Conservation (phyloP, 257 asterid genomes). For the Linaria vulgaris region DNA sequence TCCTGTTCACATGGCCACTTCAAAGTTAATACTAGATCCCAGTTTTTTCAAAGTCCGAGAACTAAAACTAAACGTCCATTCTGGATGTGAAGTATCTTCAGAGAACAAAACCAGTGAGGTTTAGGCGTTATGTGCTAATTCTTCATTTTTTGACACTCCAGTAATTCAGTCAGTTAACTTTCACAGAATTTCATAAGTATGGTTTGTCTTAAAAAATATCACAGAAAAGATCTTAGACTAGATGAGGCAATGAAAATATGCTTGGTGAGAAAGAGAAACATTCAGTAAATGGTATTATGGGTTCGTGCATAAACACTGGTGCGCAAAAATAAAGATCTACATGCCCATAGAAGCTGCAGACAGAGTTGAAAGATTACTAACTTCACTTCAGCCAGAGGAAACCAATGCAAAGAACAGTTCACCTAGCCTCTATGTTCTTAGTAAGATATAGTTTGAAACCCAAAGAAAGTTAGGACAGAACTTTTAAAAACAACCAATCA, state of each 20-base stretch:
- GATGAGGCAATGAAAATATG: not conserved
- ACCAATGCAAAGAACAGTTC: no score
- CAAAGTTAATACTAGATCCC: slow-evolving; percentile 24
- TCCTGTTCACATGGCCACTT: slow-evolving; percentile 52
- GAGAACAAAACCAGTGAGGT: slow-evolving; percentile 13
- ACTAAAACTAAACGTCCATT: not conserved
- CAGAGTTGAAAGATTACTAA: no score
- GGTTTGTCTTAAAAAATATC: not conserved
- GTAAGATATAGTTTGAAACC: slow-evolving; percentile 1
- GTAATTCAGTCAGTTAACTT: not conserved
- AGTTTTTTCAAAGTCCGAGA: slow-evolving; percentile 4
- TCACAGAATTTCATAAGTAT: not conserved
- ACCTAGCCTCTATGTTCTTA: not conserved
- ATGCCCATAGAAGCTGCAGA: not conserved
- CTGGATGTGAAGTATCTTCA: slow-evolving; percentile 1
- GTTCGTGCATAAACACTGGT: slow-evolving; percentile 11
- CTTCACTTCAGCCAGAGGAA: no score
- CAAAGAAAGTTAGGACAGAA: not conserved
- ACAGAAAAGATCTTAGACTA: not conserved
- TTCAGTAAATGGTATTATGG: slow-evolving; percentile 11
- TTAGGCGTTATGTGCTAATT: slow-evolving; percentile 1
- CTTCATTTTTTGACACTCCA: slow-evolving; percentile 2
- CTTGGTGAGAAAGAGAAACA: slow-evolving; percentile 7
- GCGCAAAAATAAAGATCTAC: not conserved
- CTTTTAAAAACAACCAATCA: slow-evolving; percentile 16